A percentile compares a stretch with the other conserved stretches of the same genome.
Evolutionary conservation across 2,329 filamentous ascomycete genomes (phyloP).

Genomic region (Triangularia verruculosa): DNA sequence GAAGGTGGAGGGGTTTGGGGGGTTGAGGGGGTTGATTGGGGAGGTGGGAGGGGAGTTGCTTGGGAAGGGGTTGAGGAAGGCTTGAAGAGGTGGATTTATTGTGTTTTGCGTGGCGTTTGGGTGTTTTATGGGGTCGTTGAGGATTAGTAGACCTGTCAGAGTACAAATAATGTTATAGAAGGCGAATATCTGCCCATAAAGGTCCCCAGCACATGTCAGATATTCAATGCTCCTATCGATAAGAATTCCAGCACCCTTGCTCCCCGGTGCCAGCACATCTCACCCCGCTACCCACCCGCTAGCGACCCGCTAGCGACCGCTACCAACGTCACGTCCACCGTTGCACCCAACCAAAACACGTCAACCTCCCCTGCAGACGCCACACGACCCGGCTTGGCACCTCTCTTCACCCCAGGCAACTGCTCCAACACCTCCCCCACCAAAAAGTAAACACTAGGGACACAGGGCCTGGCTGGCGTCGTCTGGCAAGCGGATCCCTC

Average conservation of each 20-base stretch:
- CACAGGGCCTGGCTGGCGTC: background rate
- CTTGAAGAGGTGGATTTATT: slow-evolving; percentile 8
- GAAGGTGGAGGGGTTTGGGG: slow-evolving; percentile 56
- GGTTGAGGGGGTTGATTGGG: slow-evolving; percentile 55
- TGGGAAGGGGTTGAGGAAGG: slow-evolving; percentile 46
- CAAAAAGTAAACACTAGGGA: slow-evolving; percentile 6
- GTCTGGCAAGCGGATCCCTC: background rate
- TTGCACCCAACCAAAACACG: background rate
- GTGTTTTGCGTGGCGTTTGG: background rate
- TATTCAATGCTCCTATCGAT: background rate
- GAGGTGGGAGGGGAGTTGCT: slow-evolving; percentile 49
- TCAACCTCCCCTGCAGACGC: background rate
- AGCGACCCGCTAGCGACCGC: background rate
- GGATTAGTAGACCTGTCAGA: background rate
- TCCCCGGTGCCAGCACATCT: background rate
- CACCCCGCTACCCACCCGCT: background rate
- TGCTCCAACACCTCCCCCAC: background rate
- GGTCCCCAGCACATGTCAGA: background rate
- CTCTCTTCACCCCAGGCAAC: background rate
- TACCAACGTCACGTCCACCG: background rate
- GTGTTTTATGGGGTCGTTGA: background rate
- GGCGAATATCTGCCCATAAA: background rate
- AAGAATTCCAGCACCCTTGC: background rate
- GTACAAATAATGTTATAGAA: background rate
- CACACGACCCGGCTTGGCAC: background rate